phyloP scores from a whole-genome alignment of 768 basidiomycete species.

The Daedalea quercina region DNA sequence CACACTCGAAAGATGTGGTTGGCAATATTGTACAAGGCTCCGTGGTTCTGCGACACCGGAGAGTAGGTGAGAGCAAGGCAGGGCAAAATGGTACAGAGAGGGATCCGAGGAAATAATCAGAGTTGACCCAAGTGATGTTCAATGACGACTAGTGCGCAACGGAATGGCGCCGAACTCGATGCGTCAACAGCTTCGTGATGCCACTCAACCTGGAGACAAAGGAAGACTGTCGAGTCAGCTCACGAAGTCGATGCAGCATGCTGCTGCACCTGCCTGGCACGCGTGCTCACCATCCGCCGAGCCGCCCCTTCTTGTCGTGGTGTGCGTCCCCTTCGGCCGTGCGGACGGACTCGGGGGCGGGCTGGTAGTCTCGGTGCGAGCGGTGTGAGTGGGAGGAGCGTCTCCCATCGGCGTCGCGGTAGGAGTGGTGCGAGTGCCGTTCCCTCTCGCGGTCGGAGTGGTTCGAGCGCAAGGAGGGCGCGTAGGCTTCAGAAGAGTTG shows the following conservation, averaged over 20 bases:
- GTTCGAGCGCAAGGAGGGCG: background rate
- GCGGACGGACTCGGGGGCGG: background rate
- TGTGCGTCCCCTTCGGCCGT: background rate
- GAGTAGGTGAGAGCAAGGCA: no score
- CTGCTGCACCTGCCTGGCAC: background rate
- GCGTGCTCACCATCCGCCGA: slow-evolving; percentile 5
- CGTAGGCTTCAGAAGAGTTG: background rate
- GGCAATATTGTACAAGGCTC: no score
- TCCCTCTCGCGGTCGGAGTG: background rate
- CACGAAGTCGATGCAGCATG: background rate
- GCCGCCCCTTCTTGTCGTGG: slow-evolving; percentile 1
- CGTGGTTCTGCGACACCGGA: no score
- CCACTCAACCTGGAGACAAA: background rate
- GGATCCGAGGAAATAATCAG: background rate
- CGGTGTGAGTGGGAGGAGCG: no score
- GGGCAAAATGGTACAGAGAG: background rate
- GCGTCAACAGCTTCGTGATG: background rate
- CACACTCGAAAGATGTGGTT: no score
- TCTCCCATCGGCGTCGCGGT: background rate
- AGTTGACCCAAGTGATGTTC: background rate
- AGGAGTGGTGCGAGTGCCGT: background rate
- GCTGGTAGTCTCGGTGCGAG: background rate
- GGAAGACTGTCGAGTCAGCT: background rate
- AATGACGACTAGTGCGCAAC: background rate
- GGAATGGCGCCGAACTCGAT: background rate